Base-by-base conservation (phyloP, 495 filamentous ascomycete genomes). In the Lichina pygmaea region DNA sequence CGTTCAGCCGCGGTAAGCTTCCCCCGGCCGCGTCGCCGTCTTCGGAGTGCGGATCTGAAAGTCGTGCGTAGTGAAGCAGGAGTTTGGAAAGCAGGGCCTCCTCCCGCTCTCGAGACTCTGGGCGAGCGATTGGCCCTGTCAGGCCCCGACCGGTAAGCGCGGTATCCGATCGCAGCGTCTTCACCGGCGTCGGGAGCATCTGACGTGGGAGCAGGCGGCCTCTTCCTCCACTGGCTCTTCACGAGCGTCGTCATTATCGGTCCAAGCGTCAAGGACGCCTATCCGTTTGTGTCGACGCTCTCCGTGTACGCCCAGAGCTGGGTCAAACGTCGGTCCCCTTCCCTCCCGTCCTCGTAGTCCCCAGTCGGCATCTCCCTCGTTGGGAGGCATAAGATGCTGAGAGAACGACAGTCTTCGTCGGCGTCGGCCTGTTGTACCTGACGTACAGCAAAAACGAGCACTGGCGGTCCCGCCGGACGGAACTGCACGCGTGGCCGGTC, bases 391-490 rank as follows among this genome's bases (percentile, higher is more conserved):
- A 24, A 24, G 24, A 24, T n/a, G 24, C 24, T 24, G 24, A 24
- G 24, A 24, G 24, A 24, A 24, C 24, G 24, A 17, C 42, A 43
- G 42, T 43, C 11, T 43, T 32, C 11, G 6, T 43, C 42, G 42
- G 42, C 15, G 6, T 43, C 42, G 42, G 42, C 12, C 42, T 66
- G 31, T 58, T 66, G 46, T 43, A 43, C 6, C 30, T 43, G 42
- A 43, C 15, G 10, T 43, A 17, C 42, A 43, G 30, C 42, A 43
- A 43, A 43, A 1, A 47, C 9, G 64, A 66, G 45, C 55, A 55
- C 41, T 66, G 63, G 62, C 47, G 55, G 13, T 57, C 61, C 37
- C 59, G 55, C 5, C 65, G 63, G 62, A 56, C 55, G 7, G 62
- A 17, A 12, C 30, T 43, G 12, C 42, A 43, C 16, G 30, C 42